Evolutionary conservation across 805 yeast genomes (phyloP), one percentile per base, ranked within the genome.

Genomic region (Nakazawaea holstii): DNA sequence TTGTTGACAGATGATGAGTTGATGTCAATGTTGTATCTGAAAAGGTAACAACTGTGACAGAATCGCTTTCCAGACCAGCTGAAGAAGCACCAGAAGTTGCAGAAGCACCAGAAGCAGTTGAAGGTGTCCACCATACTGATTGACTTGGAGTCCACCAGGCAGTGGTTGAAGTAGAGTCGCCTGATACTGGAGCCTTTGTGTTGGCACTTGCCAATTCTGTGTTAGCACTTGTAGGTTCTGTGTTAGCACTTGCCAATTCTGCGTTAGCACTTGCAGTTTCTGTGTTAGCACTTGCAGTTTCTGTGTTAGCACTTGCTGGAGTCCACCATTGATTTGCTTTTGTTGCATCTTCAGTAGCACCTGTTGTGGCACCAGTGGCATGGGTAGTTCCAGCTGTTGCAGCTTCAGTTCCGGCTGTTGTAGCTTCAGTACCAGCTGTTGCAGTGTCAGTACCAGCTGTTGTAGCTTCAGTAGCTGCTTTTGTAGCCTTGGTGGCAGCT

Each of bases 91-190:
- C n/a, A n/a, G n/a, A n/a, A n/a, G n/a, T n/a, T n/a, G n/a, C n/a
- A n/a, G n/a, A n/a, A n/a, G n/a, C n/a, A n/a, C n/a, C n/a, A n/a
- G n/a, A n/a, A n/a, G n/a, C 35, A 8, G 41, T 40, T n/a, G 49
- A 46, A 9, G 49, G 46, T 10, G 49, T 46, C 49, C 49, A 46
- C 49, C 49, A 46, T 20, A n/a, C 40, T 11, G 39, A 37, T 5
- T 9, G 24, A 27, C 37, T 37, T n/a, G 46, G 46, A 15, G 49
- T 41, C 49, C 49, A 46, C 49, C 49, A 46, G 2, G n/a, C 39
- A 14, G 49, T 46, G 32, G 46, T 37, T 13, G 48, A 45, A 8
- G 38, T 30, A 3, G 32, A n/a, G 6, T 15, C 35, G 13, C 26
- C 31, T 28, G 17, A 20, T 36, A 13, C 24, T n/a, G 8, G 14